Evolutionary conservation across 306 rosid species (phyloP).

Genomic region (Vigna unguiculata): DNA sequence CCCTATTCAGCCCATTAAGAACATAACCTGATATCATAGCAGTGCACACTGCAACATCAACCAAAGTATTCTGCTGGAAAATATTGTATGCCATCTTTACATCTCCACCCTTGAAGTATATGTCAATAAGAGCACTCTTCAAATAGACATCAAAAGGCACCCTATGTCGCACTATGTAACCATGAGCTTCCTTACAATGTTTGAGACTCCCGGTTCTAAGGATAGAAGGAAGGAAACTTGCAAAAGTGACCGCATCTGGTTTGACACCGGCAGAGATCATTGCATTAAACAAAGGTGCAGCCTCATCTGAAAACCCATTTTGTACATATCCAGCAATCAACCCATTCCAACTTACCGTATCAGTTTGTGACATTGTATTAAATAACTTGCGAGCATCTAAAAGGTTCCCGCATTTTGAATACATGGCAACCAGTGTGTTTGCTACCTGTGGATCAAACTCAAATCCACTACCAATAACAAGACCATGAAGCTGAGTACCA

Average conservation of each 20-base stretch:
- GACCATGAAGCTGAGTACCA: constrained; percentile 83
- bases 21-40: constrained; percentile 79
- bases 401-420: constrained; percentile 66
- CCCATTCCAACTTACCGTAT: constrained; percentile 79
- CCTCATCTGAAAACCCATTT: constrained; percentile 66
- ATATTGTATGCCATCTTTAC: constrained; percentile 61
- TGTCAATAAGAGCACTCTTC: constrained; percentile 75
- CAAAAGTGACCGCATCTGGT: constrained; percentile 71
- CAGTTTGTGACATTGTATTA: constrained; percentile 57
- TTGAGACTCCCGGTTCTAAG: constrained; percentile 56
- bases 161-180: constrained; percentile 63
- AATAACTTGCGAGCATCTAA: constrained; percentile 61
- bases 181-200: constrained; percentile 70
- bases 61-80: constrained; percentile 53
- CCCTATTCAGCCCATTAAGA: constrained; percentile 61
- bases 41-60: constrained; percentile 74
- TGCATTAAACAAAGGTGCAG: constrained; percentile 54
- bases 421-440: constrained; percentile 69
- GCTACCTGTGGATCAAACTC: constrained; percentile 66
- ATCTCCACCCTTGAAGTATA: constrained; percentile 66
- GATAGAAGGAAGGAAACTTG: constrained; percentile 78
- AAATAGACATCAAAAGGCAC: constrained; percentile 69
- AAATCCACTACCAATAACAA: constrained; percentile 60
- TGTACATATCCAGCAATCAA: constrained; percentile 76
- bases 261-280: constrained; percentile 68